Base-by-base conservation (phyloP, 805 yeast species). In the Teunomyces atbi region DNA sequence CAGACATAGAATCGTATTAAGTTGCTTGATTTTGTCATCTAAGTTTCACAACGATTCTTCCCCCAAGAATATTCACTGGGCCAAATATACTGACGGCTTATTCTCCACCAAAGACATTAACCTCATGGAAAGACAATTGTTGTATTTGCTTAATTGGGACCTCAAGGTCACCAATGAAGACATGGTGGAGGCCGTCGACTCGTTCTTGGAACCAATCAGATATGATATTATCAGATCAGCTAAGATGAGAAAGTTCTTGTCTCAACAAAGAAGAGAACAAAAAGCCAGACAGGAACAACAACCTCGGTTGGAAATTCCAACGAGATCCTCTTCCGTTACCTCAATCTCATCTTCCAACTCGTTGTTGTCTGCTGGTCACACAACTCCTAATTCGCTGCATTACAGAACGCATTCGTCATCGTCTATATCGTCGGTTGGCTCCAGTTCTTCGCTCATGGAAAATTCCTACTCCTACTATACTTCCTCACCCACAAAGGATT, bases 1-100 rank as follows among this genome's bases (percentile, higher is more conserved):
- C 2, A 74, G 89, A 58, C 94, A 86, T 66, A 73, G 95, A 54
- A 83, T 86, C 49, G 81, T 86, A 54, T 73, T 86, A 45, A 86
- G 89, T 12, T 84, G 90, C 60, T 69, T 86, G 55, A 84, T 86
- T 48, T 71, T 86, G 50, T 79, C 89, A 13, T 79, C 89, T 40
- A 86, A 86, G 62, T 82, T 73, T 65, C 86, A 83, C 71, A 86
- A 86, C 65, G 95, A 86, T 61, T 80, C 86, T 5, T 81, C 88
- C 10, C 90, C 92, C 50, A 82, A 84, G 59, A 86, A 86, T 66
- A 73, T 74, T 53, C 90, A 86, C 64, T 86, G 95, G 95, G 82
- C 89, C 34, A 78, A 76, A 55, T 84, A 84, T 65, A 83, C 92
- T 5, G 90, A 86, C 57, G 89, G 88, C 2, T 71, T 86, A 35